A percentile compares a stretch with the other conserved stretches of the same genome.
Conservation (phyloP, 1,284 basidiomycete genomes). For the Dichomitus squalens region DNA sequence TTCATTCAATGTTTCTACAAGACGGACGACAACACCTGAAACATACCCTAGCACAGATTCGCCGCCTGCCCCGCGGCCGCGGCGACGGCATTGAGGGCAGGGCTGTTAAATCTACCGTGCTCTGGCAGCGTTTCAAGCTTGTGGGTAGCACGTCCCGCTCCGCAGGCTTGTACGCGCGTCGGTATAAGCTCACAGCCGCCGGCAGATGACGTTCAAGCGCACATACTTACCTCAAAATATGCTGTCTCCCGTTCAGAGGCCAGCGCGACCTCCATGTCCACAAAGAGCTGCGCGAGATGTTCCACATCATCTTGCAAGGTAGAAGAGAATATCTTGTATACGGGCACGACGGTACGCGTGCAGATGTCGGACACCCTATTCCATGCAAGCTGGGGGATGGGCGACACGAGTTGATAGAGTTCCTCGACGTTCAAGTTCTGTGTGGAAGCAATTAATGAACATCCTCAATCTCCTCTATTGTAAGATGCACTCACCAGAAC, state of each 20-base stretch:
- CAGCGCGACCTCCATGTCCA: conserved; percentile 24
- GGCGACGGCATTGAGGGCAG: conserved; percentile 9
- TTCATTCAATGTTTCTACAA: background rate
- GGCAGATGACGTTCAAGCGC: background rate
- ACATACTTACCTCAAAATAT: conserved; percentile 18
- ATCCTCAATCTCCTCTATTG: background rate
- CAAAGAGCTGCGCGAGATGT: conserved; percentile 30
- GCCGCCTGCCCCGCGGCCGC: conserved; percentile 8
- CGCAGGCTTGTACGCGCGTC: conserved; percentile 8
- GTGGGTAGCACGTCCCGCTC: conserved; percentile 19
- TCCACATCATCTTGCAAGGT: conserved; percentile 33
- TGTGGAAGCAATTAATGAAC: background rate
- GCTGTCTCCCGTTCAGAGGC: conserved; percentile 4
- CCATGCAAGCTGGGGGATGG: conserved; percentile 31
- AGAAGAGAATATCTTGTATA: conserved; percentile 27
- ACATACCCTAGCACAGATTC: conserved; percentile 16
- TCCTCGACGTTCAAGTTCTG: conserved; percentile 33
- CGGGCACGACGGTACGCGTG: conserved; percentile 30
- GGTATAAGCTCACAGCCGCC: background rate
- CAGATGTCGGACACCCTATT: conserved; percentile 30
- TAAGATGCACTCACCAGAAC: conserved; percentile 7
- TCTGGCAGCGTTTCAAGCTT: conserved; percentile 5
- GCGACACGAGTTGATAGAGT: conserved; percentile 25
- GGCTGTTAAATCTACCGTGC: conserved; percentile 2
- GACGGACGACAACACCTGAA: background rate